Conservation (phyloP, 371 early-diverging fungal species). For the Caulochytrium protostelioides region DNA sequence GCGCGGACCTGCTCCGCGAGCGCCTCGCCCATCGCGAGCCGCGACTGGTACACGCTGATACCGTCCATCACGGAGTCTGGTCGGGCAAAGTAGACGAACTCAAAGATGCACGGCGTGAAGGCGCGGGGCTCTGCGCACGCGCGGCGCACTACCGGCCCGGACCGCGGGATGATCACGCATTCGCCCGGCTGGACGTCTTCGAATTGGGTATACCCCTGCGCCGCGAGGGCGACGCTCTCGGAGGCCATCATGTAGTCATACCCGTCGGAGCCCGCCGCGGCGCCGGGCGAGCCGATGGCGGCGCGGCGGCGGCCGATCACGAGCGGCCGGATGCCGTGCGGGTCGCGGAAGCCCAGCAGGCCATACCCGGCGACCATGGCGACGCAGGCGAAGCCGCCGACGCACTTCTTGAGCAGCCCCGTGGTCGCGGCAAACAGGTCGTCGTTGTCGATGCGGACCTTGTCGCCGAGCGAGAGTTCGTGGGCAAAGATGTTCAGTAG, state of each 20-base stretch:
- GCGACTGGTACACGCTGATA: slow-evolving; percentile 89
- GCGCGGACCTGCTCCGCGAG: slow-evolving; percentile 56
- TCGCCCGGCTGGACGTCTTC: slow-evolving; percentile 78
- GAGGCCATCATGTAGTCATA: slow-evolving; percentile 91
- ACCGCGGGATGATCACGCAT: slow-evolving; percentile 68
- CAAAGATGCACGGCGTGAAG: slow-evolving; percentile 88
- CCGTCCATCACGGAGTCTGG: slow-evolving; percentile 94
- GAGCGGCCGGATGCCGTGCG: slow-evolving; percentile 84
- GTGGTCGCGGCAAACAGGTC: slow-evolving; percentile 84
- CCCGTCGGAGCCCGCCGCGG: slow-evolving; percentile 20
- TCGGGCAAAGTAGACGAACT: slow-evolving; percentile 94
- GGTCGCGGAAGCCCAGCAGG: slow-evolving; percentile 33
- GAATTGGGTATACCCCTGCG: slow-evolving; percentile 66
- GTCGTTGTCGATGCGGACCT: slow-evolving; percentile 79
- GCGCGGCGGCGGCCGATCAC: slow-evolving; percentile 58
- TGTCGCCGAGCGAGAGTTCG: slow-evolving; percentile 37
- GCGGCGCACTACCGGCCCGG: slow-evolving; percentile 39
- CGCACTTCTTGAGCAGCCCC: slow-evolving; percentile 53
- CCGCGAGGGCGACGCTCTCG: slow-evolving; percentile 78
- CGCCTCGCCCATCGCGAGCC: slow-evolving; percentile 89
- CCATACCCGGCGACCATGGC: slow-evolving; percentile 64
- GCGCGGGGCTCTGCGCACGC: slow-evolving; percentile 8
- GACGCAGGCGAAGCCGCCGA: slow-evolving; percentile 80
- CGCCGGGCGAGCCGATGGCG: slow-evolving; percentile 2
- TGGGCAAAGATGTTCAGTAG: slow-evolving; percentile 82